Evolutionary conservation across 2,329 filamentous ascomycete genomes (phyloP).

Genomic region (Ambrosiella xylebori): DNA sequence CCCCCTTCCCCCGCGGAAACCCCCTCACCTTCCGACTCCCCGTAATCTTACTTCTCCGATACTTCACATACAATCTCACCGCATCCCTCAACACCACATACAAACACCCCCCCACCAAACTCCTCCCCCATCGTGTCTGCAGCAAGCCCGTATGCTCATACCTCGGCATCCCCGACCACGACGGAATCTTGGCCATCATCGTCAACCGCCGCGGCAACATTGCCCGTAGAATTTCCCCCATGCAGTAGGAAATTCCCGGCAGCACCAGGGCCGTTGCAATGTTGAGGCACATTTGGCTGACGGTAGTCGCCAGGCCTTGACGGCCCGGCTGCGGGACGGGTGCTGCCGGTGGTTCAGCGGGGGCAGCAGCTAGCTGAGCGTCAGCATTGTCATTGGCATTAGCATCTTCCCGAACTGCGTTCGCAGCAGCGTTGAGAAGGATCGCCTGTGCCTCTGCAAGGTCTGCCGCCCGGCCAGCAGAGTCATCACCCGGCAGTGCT

Average conservation of each 20-base stretch:
- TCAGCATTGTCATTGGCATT: too few species aligned
- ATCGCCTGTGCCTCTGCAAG: too few species aligned
- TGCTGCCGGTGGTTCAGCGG: neutral
- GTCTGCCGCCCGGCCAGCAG: too few species aligned
- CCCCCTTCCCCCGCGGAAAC: neutral
- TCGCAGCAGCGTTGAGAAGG: too few species aligned
- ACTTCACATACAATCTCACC: conserved; percentile 45
- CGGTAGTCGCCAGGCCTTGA: neutral
- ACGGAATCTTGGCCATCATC: conserved; percentile 20
- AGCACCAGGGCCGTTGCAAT: conserved; percentile 49
- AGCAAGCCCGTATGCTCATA: conserved; percentile 44
- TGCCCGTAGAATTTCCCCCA: conserved; percentile 58
- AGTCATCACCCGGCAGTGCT: too few species aligned
- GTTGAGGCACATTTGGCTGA: conserved; percentile 23
- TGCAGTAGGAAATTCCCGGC: conserved; percentile 60
- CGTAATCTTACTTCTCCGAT: conserved; percentile 39
- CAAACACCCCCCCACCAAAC: conserved; percentile 70
- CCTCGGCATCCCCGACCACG: conserved; percentile 16
- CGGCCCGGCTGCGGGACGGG: neutral
- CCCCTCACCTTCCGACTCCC: conserved; percentile 32
- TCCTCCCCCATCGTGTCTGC: conserved; percentile 75
- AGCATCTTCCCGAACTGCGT: too few species aligned
- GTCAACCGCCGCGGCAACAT: conserved; percentile 54
- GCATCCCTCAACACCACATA: conserved; percentile 70
- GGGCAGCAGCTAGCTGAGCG: neutral